phyloP scores from a whole-genome alignment of 164 flowering plant species.

The Umbilicus rupestris region DNA sequence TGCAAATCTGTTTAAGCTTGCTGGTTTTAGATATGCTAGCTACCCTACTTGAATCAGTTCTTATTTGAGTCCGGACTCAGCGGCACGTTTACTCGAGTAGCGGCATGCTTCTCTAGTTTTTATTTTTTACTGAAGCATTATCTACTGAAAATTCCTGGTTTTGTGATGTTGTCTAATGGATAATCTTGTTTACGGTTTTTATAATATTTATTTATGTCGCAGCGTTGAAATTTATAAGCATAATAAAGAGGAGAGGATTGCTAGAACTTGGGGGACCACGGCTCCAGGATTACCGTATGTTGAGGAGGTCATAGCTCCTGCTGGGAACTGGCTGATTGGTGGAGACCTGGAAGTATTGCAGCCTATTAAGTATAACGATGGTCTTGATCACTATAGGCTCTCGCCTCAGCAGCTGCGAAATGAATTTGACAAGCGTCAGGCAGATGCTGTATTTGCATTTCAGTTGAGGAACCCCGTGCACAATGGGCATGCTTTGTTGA shows the following conservation, averaged over 20 bases:
- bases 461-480: conserved; percentile 95
- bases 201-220: conserved; percentile 14
- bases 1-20: no score
- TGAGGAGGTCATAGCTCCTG: conserved; percentile 70
- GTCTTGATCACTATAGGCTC: conserved; percentile 92
- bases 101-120: neutral
- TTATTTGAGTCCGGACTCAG: no score
- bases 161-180: neutral
- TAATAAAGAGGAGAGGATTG: conserved; percentile 92
- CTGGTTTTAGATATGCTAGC: no score
- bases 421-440: conserved; percentile 79
- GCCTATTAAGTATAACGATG: conserved; percentile 82
- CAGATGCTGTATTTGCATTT: conserved; percentile 98
- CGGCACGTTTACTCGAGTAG: no score
- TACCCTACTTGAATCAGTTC: no score
- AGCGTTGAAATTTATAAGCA: conserved; percentile 92
- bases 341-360: conserved; percentile 83
- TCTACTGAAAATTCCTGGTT: neutral
- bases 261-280: conserved; percentile 94
- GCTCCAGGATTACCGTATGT: conserved; percentile 94
- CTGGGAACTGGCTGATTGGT: conserved; percentile 93
- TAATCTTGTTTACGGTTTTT: neutral
- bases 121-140: neutral
- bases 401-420: conserved; percentile 70
- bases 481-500: conserved; percentile 88